These are phyloP conservation scores for Paradendryphiella salina DNA, from an alignment of 2,329 filamentous ascomycete genomes.

Conservation along the genomic window DNA sequence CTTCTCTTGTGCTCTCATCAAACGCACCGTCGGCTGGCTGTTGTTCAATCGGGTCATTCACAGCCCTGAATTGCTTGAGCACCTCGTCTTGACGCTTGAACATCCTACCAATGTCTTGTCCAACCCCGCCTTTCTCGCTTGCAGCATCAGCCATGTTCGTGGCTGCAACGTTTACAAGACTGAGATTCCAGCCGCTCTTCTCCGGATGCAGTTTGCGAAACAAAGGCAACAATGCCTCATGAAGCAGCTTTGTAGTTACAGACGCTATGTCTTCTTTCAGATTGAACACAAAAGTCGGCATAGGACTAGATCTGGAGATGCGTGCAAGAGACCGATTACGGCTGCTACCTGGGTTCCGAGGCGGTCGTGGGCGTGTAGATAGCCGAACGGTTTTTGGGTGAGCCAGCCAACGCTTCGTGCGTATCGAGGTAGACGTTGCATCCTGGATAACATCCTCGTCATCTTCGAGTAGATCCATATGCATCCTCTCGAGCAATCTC, in stretches of 20 bases:
- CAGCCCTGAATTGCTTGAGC: conserved; percentile 66
- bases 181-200: conserved; percentile 73
- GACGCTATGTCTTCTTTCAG: conserved; percentile 60
- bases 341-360: conserved; percentile 57
- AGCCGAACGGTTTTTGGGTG: conserved; percentile 80
- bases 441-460: conserved; percentile 46
- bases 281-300: conserved; percentile 75
- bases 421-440: neutral
- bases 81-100: conserved; percentile 74
- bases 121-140: conserved; percentile 53
- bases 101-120: conserved; percentile 80
- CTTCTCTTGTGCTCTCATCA: conserved; percentile 17
- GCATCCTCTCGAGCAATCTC: conserved; percentile 77
- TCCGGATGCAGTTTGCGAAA: conserved; percentile 75
- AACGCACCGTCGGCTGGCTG: too few relatives aligned
- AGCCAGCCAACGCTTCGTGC: conserved; percentile 67
- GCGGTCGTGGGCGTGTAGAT: conserved; percentile 68
- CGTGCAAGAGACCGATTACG: conserved; percentile 66
- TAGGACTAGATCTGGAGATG: conserved; percentile 72
- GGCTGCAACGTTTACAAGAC: conserved; percentile 82
- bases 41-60: conserved; percentile 3
- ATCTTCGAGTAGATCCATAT: conserved; percentile 68
- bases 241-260: conserved; percentile 69
- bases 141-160: conserved; percentile 72
- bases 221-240: conserved; percentile 69